phyloP scores from a whole-genome alignment of 1,139 yeast species.

The Martiniozyma asiatica region DNA sequence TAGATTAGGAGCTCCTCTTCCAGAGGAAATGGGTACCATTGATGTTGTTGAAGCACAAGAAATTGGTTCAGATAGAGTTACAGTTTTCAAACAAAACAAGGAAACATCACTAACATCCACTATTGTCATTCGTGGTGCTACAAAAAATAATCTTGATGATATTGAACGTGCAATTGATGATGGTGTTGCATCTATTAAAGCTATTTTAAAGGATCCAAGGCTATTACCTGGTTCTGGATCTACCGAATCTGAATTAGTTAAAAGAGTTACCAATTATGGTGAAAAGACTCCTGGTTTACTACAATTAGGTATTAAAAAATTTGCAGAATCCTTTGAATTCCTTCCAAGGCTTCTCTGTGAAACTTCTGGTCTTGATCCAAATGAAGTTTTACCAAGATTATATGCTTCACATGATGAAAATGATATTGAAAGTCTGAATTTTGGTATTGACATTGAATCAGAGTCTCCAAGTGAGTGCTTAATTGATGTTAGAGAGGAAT shows the following conservation, averaged over 20 bases:
- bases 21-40: constrained; percentile 83
- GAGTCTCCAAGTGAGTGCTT: constrained; percentile 49
- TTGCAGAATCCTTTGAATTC: constrained; percentile 89
- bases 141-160: constrained; percentile 89
- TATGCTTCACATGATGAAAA: constrained; percentile 61
- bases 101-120: constrained; percentile 73
- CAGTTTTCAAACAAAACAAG: constrained; percentile 73
- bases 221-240: constrained; percentile 96
- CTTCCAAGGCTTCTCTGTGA: constrained; percentile 89
- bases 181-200: constrained; percentile 87
- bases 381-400: constrained; percentile 75
- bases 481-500: constrained; percentile 55
- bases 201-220: constrained; percentile 67
- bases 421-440: constrained; percentile 20
- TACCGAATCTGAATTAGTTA: constrained; percentile 80
- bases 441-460: constrained; percentile 67
- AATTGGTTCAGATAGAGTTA: constrained; percentile 96
- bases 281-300: constrained; percentile 88
- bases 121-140: constrained; percentile 89
- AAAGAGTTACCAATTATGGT: constrained; percentile 70
- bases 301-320: constrained; percentile 88
- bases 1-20: constrained; percentile 89
- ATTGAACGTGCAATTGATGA: constrained; percentile 96
- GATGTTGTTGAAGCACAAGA: constrained; percentile 86
- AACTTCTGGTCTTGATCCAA: constrained; percentile 85